Conservation (phyloP, 768 basidiomycete genomes). For the Rhodosporidiobolus odoratus region DNA sequence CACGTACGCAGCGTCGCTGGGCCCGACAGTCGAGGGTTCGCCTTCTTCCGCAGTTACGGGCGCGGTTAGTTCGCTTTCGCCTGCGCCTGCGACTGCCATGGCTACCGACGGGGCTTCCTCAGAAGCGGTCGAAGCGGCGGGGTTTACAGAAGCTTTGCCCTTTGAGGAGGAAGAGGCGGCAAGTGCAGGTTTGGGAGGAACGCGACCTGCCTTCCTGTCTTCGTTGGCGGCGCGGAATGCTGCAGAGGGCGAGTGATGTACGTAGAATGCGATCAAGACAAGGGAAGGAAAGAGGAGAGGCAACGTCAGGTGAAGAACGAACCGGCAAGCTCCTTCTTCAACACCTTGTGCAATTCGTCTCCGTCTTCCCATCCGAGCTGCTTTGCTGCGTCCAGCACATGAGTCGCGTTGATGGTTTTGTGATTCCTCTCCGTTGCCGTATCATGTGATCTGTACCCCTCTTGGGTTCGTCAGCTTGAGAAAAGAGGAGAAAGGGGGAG, state of each 20-base stretch:
- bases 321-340: conserved; percentile 39
- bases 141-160: neutral
- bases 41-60: conserved; percentile 59
- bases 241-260: neutral
- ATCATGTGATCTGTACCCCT: conserved; percentile 34
- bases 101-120: neutral
- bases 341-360: conserved; percentile 17
- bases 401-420: conserved; percentile 41
- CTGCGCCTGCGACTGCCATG: neutral
- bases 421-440: conserved; percentile 27
- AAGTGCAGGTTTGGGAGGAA: neutral
- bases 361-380: conserved; percentile 41
- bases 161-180: neutral
- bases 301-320: neutral
- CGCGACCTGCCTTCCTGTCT: neutral
- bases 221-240: conserved; percentile 17
- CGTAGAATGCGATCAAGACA: neutral
- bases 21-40: conserved; percentile 46
- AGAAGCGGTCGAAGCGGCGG: neutral
- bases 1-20: conserved; percentile 51
- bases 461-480: neutral
- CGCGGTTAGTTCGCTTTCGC: neutral
- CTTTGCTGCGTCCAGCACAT: conserved; percentile 39
- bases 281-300: neutral
- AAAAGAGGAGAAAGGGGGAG: neutral